Evolutionary conservation across 164 flowering plant species (phyloP).

Genomic region (Magnolia kwangsiensis): DNA sequence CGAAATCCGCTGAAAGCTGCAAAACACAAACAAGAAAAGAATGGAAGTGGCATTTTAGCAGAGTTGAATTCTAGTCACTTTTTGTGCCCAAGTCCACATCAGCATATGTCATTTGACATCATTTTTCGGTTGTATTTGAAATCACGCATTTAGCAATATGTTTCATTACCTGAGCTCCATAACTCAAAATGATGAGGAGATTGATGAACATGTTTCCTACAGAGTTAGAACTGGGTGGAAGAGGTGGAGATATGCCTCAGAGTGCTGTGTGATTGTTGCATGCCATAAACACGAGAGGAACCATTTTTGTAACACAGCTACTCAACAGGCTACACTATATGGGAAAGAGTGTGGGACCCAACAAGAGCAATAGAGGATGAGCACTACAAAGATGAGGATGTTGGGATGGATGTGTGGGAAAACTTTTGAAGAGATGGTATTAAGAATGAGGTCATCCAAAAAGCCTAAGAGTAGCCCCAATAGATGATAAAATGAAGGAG

Average conservation of each 20-base stretch:
- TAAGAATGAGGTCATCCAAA: background rate
- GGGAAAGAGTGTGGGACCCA: background rate
- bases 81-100: background rate
- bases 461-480: background rate
- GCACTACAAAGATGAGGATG: background rate
- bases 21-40: conserved; percentile 13
- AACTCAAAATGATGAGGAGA: background rate
- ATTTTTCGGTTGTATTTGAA: too few species aligned
- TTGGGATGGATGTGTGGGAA: background rate
- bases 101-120: background rate
- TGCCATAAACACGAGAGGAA: background rate
- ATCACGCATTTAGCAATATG: background rate
- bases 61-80: background rate
- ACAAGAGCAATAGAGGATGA: background rate
- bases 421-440: background rate
- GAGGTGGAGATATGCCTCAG: background rate
- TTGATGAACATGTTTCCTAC: background rate
- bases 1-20: conserved; percentile 81
- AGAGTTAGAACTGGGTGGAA: background rate
- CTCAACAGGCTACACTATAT: background rate
- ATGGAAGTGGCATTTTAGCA: background rate
- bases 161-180: background rate
- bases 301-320: background rate
- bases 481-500: too few species aligned
- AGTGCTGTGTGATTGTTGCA: background rate